Base-by-base conservation (phyloP, 2,329 filamentous ascomycete species). In the Pseudogymnoascus sp. region DNA sequence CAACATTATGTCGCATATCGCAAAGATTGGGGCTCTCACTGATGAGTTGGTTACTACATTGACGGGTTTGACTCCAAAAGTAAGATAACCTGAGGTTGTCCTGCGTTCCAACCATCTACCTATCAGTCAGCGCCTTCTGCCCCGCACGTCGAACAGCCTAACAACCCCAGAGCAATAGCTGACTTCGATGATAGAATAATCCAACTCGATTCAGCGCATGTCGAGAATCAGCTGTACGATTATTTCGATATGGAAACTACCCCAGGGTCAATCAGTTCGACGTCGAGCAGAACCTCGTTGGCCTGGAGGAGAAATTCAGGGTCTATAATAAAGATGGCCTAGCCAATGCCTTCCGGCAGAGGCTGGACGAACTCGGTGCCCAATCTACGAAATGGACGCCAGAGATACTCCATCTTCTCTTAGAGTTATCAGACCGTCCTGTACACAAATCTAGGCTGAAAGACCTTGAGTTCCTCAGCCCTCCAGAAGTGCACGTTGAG, bases 271-370 rank as follows among this genome's bases (percentile, higher is more conserved):
- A 93, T 70, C 88, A 90, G 68, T 93, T 93, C 71, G 86, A 89
- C 49, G 84, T 93, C 18, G 77, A 82, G 40, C 81, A 82, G 38
- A 82, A 81, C 37, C 79, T 93, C 1, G 79, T 85, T 59, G 90
- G 90, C 0, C 79, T 97, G 2, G 88, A 93, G 68, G 95, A 97
- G 77, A 92, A 93, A 69, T 95, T 97, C 69, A 84, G 86, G 34
- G 82, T 97, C 62, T 82, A 91, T 59, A 88, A 89, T 71, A 86
- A 90, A 66, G 93, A 97, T 69, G 85, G 85, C 40, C 78, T 97
- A 25, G 91, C 91, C 11, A 87, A 93, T 72, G 87, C 86, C 5
- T 77, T 92, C 37, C 77, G 79, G 40, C 71, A 73, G 46, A 81
- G 89, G 37, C 74, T 91, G 12, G 76, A 82, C 40, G 83, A 86